Base-by-base conservation (phyloP, 331 rosid genomes). In the Malus hybrid region DNA sequence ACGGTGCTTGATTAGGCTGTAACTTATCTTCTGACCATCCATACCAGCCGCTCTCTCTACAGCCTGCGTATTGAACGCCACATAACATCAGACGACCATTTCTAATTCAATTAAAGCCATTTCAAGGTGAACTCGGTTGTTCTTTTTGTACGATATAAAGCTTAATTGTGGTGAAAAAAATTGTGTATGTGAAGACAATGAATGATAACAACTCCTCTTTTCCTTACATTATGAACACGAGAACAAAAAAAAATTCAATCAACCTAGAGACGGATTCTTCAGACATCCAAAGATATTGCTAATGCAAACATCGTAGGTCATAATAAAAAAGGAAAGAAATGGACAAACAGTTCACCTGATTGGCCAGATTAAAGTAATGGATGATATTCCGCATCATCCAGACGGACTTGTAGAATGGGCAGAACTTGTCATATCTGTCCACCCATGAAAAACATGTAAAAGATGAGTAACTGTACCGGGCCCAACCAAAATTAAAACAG, bases 301-400 rank as follows among this genome's bases (percentile, higher is more conserved):
- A 62, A 62, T 11, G 66, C 66, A 62, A 0, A 64, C 15, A 24
- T 15, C 6, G 20, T 12, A 4, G 56, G 34, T 59, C 56, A 61
- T 6, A 42, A 24, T 4, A 62, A 28, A 27, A 61, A 44, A 31
- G 14, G 27, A 22, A 57, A 63, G 18, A n/a, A 34, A 69, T 10
- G 20, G 39, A 69, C n/a, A 65, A 67, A 33, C 8, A 31, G 56
- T 59, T 20, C 54, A 95, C 99, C 97, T 95, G 97, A 85, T 95
- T 95, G 74, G 99, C 97, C 93, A 95, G 83, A 84, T 89, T 92
- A 85, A 63, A 95, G 92, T 89, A 95, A 88, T 95, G 99, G 74
- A 95, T 95, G 77, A 92, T 95, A 82, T 95, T 95, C 83, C 97
- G 96, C 99, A 95, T 95, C 97, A 95, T 88, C 99, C 99, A 95